Base-by-base conservation (phyloP, 805 yeast genomes). In the Osmozyma mogii region DNA sequence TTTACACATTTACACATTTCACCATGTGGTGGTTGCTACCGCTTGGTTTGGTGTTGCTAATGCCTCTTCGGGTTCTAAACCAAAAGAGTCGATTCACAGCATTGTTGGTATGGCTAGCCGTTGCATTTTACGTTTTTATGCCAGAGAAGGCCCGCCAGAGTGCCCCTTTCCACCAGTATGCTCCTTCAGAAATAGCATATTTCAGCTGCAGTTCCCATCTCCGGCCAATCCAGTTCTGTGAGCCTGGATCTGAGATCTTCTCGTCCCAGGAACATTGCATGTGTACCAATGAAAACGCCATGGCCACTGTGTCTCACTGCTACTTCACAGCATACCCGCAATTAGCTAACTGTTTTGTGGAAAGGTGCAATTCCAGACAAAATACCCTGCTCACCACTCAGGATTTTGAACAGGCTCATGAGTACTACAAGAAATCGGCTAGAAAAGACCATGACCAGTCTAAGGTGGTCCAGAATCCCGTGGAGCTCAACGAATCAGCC, bases 261-360 rank as follows among this genome's bases (percentile, higher is more conserved):
- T 8, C 7, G 6, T 11, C 14, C 12, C 20, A 20, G 9, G 21
- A 9, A 9, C n/a, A 13, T 23, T 56, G 63, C 34, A 34, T 39
- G 21, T 58, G 65, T 35, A 32, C 28, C n/a, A 52, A 57, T 29
- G 34, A 37, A 5, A 43, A 47, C 25, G 62, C 64, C 2, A 41
- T 61, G 38, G 54, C 67, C 14, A 54, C 65, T 3, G 53, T 59
- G 25, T 50, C 64, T 5, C 54, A 52, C 37, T 61, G 68, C 37
- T 58, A 54, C 31, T 29, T 33, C 6, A 28, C 34, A 5, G 57
- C 52, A 2, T 49, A 49, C 30, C 49, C 50, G 3, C 22, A 36
- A 2, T 43, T 51, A 20, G 40, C 55, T 5, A 43, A 37, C 23
- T 38, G 47, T 11, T 49, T 58, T 27, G 25, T 59, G 9, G 28